Evolutionary conservation across 2,329 filamentous ascomycete species (phyloP), one percentile per base, ranked within the genome.

Genomic region (Chalaropsis thielavioides): DNA sequence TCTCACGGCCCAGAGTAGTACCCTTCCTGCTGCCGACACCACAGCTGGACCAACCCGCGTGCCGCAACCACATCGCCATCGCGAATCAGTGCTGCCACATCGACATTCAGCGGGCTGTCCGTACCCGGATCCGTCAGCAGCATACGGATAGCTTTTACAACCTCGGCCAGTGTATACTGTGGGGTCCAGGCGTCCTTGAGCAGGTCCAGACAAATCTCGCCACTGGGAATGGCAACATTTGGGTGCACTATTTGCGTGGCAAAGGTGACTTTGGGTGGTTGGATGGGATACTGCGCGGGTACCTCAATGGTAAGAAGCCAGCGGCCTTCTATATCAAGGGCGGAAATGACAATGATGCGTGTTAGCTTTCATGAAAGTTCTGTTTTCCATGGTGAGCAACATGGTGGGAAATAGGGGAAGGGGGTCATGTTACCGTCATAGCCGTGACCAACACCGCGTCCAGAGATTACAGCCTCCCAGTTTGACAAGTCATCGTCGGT

Each of bases 181-280:
- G 92, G 89, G 67, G 89, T 88, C 92, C 92, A 97, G 19, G 82
- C 81, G 64, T 86, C 81, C 72, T 82, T 81, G 67, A 99, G 80
- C 68, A 97, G 81, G 72, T 96, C 94, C 35, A 97, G 83, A 74
- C 94, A 99, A 72, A 99, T 94, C 76, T 96, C 92, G 70, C 94
- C 94, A 1, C 84, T 91, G 70, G 80, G 71, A 68, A 82, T 78
- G 63, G 79, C 78, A 40, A 84, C 84, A 75, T 96, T 96, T 60
- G 92, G 86, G 77, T 96, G 91, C 71, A 90, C 88, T 69, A 95
- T 84, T 68, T 85, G 84, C 43, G 91, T 99, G n/a, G 80, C 77
- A 77, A 99, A 99, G 66, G 76, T 79, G 69, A 99, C 86, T 49
- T 78, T 81, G 0, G 94, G 94, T 1, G 94, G 87, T 0, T 82